Percentiles rank a stretch among this genome's conserved stretches.
Conservation (phyloP, 768 basidiomycete species). For the Lentinus brumalis region DNA sequence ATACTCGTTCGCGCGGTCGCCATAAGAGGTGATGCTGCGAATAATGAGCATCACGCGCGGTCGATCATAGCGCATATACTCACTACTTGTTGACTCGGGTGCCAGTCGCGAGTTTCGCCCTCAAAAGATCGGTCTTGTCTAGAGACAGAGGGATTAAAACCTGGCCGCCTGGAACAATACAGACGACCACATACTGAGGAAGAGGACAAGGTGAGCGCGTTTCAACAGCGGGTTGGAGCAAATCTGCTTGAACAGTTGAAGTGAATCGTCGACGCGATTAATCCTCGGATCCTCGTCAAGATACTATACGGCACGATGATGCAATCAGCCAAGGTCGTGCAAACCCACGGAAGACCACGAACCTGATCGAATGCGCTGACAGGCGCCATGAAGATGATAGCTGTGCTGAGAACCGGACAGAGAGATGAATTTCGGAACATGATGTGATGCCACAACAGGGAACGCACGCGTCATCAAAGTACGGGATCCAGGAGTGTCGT, state of each 20-base stretch:
- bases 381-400: conserved; percentile 85
- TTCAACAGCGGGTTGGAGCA: conserved; percentile 81
- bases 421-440: conserved; percentile 33
- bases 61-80: conserved; percentile 25
- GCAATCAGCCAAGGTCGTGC: background rate
- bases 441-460: background rate
- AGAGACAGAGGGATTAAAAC: background rate
- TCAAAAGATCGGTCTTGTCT: conserved; percentile 83
- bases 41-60: background rate
- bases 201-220: conserved; percentile 46
- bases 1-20: conserved; percentile 69
- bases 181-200: conserved; percentile 70
- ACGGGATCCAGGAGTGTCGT: conserved; percentile 85
- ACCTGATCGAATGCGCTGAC: conserved; percentile 89
- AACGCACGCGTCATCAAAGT: conserved; percentile 77
- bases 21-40: conserved; percentile 73
- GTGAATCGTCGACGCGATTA: conserved; percentile 84
- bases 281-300: conserved; percentile 85
- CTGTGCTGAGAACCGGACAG: conserved; percentile 39
- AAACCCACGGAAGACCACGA: conserved; percentile 12
- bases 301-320: conserved; percentile 48
- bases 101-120: conserved; percentile 69
- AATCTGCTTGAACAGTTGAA: conserved; percentile 86
- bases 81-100: conserved; percentile 80
- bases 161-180: conserved; percentile 36